These are phyloP conservation scores for Zymoseptoria crescenta DNA, from an alignment of 2,329 filamentous ascomycete species.

Conservation along the genomic window DNA sequence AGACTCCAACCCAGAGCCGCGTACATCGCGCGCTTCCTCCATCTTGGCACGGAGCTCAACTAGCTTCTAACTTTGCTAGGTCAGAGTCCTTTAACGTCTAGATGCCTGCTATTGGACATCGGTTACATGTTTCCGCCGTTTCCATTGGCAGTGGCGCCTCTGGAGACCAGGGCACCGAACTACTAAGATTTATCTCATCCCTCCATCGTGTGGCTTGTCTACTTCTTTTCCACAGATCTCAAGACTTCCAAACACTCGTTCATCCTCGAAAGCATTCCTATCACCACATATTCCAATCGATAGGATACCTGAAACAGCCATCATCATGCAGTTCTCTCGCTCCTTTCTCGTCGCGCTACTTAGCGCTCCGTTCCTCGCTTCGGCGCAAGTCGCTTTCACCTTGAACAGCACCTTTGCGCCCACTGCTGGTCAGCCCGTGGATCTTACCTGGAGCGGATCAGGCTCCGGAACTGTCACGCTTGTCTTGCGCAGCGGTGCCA, in stretches of 20 bases:
- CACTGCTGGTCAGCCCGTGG: conserved; percentile 39
- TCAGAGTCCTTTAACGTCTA: background rate
- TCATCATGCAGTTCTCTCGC: conserved; percentile 41
- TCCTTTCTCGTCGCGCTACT: conserved; percentile 38
- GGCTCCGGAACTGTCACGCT: conserved; percentile 44
- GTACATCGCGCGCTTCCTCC: background rate
- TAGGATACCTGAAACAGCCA: conserved; percentile 10
- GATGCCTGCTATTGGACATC: background rate
- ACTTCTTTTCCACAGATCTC: conserved; percentile 1
- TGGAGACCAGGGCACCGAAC: background rate
- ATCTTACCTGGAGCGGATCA: conserved; percentile 37
- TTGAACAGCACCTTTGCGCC: conserved; percentile 36
- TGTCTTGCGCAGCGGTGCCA: conserved; percentile 36
- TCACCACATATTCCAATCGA: conserved; percentile 2
- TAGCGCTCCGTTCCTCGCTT: conserved; percentile 37
- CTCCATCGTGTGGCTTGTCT: background rate
- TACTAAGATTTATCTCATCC: background rate
- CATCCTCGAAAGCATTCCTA: conserved; percentile 1
- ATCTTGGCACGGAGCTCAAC: background rate
- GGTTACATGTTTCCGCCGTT: background rate
- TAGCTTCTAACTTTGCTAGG: background rate
- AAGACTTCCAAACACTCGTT: conserved; percentile 2
- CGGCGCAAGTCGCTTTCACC: conserved; percentile 37
- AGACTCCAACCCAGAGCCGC: background rate
- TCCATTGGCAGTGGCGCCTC: background rate